Conservation (phyloP, 169 alveolate genomes). For the Eimeria brunetti region DNA sequence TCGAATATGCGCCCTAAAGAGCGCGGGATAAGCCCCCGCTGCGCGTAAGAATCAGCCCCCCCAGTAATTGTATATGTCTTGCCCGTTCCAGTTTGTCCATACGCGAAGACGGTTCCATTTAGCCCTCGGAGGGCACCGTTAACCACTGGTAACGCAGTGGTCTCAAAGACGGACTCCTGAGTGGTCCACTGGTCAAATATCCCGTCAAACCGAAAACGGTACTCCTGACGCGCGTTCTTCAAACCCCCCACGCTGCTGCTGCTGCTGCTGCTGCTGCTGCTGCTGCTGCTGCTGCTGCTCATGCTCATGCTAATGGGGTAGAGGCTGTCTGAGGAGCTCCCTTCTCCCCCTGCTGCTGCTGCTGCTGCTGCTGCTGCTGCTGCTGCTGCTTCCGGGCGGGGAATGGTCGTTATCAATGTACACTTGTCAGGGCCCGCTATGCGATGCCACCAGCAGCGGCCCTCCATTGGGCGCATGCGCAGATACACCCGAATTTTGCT, state of each 20-base stretch:
- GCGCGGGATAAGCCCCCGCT: constrained; percentile 95
- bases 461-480: constrained; percentile 76
- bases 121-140: constrained; percentile 84
- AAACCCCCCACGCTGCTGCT: constrained; percentile 85
- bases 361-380: not conserved
- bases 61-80: constrained; percentile 94
- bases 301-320: not conserved
- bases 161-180: constrained; percentile 91
- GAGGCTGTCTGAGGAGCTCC: no score
- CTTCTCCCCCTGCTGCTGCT: constrained; percentile 81
- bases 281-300: constrained; percentile 5
- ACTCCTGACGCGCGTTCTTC: constrained; percentile 85
- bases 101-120: constrained; percentile 94
- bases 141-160: constrained; percentile 86
- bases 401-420: constrained; percentile 14
- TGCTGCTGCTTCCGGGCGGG: no score
- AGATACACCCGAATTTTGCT: constrained; percentile 73
- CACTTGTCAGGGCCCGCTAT: constrained; percentile 1
- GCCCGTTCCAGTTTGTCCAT: constrained; percentile 94
- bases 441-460: constrained; percentile 21
- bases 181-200: constrained; percentile 86
- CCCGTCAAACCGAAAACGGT: constrained; percentile 88
- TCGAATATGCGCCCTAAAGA: constrained; percentile 91
- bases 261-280: constrained; percentile 35
- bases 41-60: constrained; percentile 90